These are phyloP conservation scores for Aspergillus oerlinghausenensis DNA, from an alignment of 2,329 filamentous ascomycete species.

Conservation along the genomic window DNA sequence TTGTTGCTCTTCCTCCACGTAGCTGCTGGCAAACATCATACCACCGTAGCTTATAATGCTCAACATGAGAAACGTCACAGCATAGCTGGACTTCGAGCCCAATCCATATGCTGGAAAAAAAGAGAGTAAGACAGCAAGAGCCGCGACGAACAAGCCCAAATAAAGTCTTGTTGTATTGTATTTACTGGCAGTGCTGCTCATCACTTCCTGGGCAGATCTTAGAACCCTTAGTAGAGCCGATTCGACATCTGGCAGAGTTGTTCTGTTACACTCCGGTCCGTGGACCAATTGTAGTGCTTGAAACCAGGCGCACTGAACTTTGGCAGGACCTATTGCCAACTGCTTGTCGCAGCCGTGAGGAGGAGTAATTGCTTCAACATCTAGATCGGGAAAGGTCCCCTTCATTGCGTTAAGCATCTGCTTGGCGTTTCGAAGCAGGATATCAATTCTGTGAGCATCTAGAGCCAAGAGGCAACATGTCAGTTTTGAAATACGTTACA, in stretches of 20 bases:
- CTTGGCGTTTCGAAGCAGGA: conserved; percentile 71
- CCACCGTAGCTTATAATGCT: conserved; percentile 62
- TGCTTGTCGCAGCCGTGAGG: conserved; percentile 18
- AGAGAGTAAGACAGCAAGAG: conserved; percentile 41
- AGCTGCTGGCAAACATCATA: conserved; percentile 98
- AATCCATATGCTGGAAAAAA: conserved; percentile 25
- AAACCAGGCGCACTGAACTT: conserved; percentile 68
- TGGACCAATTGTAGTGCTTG: conserved; percentile 22
- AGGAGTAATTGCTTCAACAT: conserved; percentile 37
- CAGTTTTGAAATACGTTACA: conserved; percentile 4
- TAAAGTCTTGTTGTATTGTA: conserved; percentile 63
- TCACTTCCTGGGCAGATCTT: conserved; percentile 65
- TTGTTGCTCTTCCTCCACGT: conserved; percentile 96
- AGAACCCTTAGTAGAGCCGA: conserved; percentile 54
- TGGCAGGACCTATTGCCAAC: conserved; percentile 41
- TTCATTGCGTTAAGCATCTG: conserved; percentile 76
- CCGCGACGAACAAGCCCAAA: conserved; percentile 33
- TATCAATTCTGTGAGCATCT: conserved; percentile 55
- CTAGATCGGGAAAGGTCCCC: conserved; percentile 62
- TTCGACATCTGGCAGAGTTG: conserved; percentile 17
- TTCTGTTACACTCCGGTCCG: conserved; percentile 7
- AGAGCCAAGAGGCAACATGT: conserved; percentile 1
- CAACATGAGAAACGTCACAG: conserved; percentile 41
- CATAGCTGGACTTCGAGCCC: conserved; percentile 23
- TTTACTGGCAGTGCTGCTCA: conserved; percentile 89